Percentiles rank a stretch among this genome's conserved stretches.
These are phyloP conservation scores for Mallotus nudiflorus DNA, from an alignment of 345 rosid genomes.

Conservation along the genomic window DNA sequence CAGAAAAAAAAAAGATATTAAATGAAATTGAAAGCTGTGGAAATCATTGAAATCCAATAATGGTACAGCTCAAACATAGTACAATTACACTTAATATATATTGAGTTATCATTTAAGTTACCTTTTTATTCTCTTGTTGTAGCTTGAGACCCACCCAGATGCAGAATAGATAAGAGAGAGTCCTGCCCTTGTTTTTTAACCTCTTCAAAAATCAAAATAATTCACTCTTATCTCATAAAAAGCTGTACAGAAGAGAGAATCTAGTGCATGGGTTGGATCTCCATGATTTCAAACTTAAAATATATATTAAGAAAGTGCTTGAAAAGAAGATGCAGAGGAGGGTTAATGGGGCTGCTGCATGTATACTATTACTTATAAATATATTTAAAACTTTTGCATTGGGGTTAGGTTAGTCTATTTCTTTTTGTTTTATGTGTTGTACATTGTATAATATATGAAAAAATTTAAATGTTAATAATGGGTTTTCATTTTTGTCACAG, in stretches of 20 bases:
- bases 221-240: constrained; percentile 22
- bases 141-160: constrained; percentile 23
- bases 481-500: constrained; percentile 31
- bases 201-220: constrained; percentile 17
- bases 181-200: constrained; percentile 17
- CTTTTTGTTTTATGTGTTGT: constrained; percentile 57
- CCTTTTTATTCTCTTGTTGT: constrained; percentile 7
- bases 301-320: constrained; percentile 37
- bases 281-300: constrained; percentile 36
- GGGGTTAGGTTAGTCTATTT: constrained; percentile 36
- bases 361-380: constrained; percentile 10
- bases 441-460: constrained; percentile 5
- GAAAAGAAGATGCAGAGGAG: constrained; percentile 50
- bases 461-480: constrained; percentile 7
- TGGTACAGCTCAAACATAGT: constrained; percentile 6
- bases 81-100: background rate
- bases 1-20: background rate
- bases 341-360: constrained; percentile 28
- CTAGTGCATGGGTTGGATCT: constrained; percentile 61
- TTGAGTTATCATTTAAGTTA: constrained; percentile 11
- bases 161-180: constrained; percentile 1
- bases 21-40: background rate
- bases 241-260: constrained; percentile 50
- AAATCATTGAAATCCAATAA: constrained; percentile 11
- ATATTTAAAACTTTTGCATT: constrained; percentile 9